Base-by-base conservation (phyloP, 2,329 filamentous ascomycete genomes). In the Colletotrichum filicis region DNA sequence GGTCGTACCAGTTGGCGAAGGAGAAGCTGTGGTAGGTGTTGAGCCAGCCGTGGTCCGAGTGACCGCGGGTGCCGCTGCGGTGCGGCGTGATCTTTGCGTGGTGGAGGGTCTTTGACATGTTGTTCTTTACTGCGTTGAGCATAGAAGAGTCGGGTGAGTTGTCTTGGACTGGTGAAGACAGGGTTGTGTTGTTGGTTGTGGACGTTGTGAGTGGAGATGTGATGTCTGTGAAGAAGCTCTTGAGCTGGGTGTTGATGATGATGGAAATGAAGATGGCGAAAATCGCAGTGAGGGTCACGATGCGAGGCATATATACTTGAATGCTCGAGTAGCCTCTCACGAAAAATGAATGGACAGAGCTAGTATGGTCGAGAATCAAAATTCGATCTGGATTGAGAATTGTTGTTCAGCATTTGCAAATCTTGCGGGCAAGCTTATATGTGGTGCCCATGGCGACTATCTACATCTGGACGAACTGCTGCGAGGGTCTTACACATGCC, bases 11-110 rank as follows among this genome's bases (percentile, higher is more conserved):
- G 79, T 88, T 87, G 55, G 94, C 94, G 82, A 97, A 97, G 78
- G 90, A 92, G 86, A 97, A 97, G 75, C 92, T 94, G 85, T 97
- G 94, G 84, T 93, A 97, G 8, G 92, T 92, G 84, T 96, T 93
- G 9, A 97, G 89, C 95, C 95, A 97, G 82, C 93, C 94, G 81
- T 97, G 94, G 81, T 97, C 90, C 46, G 90, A 89, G 82, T 95
- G 93, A 37, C 95, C 95, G 64, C 95, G 90, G 57, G 89, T 87
- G 72, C 87, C 86, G 76, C 93, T 97, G 71, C 90, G 91, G 75
- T 95, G 93, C 66, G 92, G 92, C 49, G 89, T 90, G 84, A 97
- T 93, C 78, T 93, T 94, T 77, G 91, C 92, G 82, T 93, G 89
- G 49, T 87, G 83, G 74, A 93, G 89, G 52, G 88, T 84, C 81